phyloP scores from a whole-genome alignment of 495 filamentous ascomycete species.

The Lindgomyces ingoldianus region DNA sequence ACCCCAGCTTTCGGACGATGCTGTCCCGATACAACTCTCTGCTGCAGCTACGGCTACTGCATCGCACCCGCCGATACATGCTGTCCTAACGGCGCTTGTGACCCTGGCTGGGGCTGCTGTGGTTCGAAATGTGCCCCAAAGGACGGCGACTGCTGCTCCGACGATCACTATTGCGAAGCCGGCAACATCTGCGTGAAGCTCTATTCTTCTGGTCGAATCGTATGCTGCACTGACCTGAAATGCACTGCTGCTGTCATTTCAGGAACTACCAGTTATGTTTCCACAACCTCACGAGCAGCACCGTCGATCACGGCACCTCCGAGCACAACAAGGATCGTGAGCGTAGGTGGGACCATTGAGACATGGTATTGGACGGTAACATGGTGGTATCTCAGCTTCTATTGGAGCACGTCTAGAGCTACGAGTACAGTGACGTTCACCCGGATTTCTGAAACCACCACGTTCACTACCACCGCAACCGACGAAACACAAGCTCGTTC shows the following conservation, averaged over 20 bases:
- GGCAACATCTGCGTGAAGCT: conserved; percentile 37
- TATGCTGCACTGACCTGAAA: conserved; percentile 27
- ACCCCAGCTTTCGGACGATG: conserved; percentile 33
- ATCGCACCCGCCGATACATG: conserved; percentile 30
- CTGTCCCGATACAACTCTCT: conserved; percentile 34
- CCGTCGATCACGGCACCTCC: conserved; percentile 2
- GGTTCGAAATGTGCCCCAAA: conserved; percentile 33
- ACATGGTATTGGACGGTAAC: conserved; percentile 30
- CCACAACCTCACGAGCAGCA: neutral
- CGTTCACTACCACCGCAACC: conserved; percentile 25
- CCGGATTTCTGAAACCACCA: conserved; percentile 17
- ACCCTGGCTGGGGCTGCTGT: conserved; percentile 37
- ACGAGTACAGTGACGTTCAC: conserved; percentile 18
- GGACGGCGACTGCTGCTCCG: conserved; percentile 39
- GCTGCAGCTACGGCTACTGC: conserved; percentile 39
- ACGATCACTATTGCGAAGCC: conserved; percentile 35
- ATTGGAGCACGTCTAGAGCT: conserved; percentile 14
- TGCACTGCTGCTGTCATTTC: conserved; percentile 28
- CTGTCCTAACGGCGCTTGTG: conserved; percentile 37
- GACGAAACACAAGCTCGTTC: conserved; percentile 8
- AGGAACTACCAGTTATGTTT: conserved; percentile 16
- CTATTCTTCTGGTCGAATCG: conserved; percentile 7
- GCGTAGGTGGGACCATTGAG: neutral
- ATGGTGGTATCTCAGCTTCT: conserved; percentile 28
- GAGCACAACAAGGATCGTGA: neutral